Base-by-base conservation (phyloP, 2,329 filamentous ascomycete species). In the Beauveria australis region DNA sequence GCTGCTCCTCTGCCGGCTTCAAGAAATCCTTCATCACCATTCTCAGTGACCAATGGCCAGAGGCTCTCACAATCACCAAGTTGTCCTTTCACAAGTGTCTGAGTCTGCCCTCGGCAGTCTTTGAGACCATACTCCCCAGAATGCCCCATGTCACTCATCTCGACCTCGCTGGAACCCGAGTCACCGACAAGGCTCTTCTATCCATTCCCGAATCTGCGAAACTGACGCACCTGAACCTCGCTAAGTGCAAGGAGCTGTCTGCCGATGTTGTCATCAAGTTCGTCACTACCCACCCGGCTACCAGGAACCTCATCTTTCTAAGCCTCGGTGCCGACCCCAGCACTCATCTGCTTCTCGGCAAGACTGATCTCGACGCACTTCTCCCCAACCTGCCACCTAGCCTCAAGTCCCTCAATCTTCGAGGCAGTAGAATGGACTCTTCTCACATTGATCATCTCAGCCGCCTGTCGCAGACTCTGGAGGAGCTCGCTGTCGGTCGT, bases 61-160 rank as follows among this genome's bases (percentile, higher is more conserved):
- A 78, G 24, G 68, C 75, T 60, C 78, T 91, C 46, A 76, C 79
- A 41, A 77, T 93, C 66, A 83, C 81, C 64, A 83, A 88, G 28
- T 72, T 94, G 18, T 91, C 88, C 37, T 79, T 94, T 60, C 90
- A 94, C 75, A 89, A 91, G 76, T 92, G 89, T 72, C 83, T 87
- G 63, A 88, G 84, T 54, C 79, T 94, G 4, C 82, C 88, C 2
- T 77, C 87, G 1, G 74, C 79, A 0, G 81, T 88, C 49, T 91
- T 90, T 67, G 86, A 89, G 67, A 79, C 77, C 2, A 76, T 93
- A 18, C 77, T 94, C 12, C 88, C 89, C n/a, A 83, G 84, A n/a
- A 77, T 93, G 53, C 72, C 78, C 28, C 79, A 81, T 59, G 76
- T 92, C 59, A 93, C 89, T 1, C 89, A 92, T 70, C 81, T 94